A percentile compares a stretch with the other conserved stretches of the same genome.
Evolutionary conservation across 2,329 filamentous ascomycete species (phyloP).

Genomic region (Aplosporella prunicola): DNA sequence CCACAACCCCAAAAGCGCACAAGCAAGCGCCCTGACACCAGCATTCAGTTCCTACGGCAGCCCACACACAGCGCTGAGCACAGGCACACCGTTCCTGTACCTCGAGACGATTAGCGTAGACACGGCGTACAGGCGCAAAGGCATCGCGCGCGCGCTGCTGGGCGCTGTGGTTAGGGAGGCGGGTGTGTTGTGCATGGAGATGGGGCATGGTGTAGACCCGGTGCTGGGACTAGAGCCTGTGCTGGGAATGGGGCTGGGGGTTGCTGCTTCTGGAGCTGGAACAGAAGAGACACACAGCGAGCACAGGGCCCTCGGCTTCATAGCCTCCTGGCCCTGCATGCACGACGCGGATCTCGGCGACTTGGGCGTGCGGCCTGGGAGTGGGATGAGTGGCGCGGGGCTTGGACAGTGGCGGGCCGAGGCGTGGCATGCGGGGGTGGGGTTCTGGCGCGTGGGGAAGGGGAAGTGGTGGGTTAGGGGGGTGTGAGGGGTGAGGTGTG

Average conservation of each 20-base stretch:
- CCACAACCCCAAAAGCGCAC: no score
- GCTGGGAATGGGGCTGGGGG: no score
- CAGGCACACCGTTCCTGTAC: no score
- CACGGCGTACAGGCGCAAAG: not conserved
- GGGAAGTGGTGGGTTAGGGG: not conserved
- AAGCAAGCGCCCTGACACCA: no score
- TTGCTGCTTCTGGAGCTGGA: not conserved
- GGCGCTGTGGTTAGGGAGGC: not conserved
- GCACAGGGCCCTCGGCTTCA: not conserved
- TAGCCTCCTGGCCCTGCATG: constrained; percentile 2
- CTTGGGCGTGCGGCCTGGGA: not conserved
- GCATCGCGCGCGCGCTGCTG: not conserved
- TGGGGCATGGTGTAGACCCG: no score
- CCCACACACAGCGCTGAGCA: no score
- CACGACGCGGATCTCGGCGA: not conserved
- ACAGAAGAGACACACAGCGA: no score
- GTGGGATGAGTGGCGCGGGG: not conserved
- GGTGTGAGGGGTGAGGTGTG: not conserved
- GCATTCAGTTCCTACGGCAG: no score
- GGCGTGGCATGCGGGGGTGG: not conserved
- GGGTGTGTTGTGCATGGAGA: no score
- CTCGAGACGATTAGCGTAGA: not conserved
- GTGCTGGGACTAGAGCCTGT: no score
- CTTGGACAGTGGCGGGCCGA: not conserved
- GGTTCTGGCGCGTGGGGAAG: not conserved